These are phyloP conservation scores for Talaromyces piceae DNA, from an alignment of 2,329 filamentous ascomycete species.

Conservation along the genomic window DNA sequence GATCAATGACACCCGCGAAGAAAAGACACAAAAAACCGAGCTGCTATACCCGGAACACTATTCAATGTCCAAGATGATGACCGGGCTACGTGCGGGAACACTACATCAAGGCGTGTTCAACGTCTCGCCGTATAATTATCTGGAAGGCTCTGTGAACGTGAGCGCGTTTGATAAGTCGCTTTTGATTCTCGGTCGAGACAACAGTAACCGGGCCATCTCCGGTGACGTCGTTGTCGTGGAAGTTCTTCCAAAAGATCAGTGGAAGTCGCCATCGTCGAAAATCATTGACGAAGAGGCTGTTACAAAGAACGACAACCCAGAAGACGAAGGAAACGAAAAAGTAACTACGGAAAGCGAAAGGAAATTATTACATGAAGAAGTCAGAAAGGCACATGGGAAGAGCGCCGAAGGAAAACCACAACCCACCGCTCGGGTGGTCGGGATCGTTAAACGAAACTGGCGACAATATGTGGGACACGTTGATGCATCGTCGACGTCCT, in stretches of 20 bases:
- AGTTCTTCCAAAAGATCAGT: conserved; percentile 86
- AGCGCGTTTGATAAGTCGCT: conserved; percentile 84
- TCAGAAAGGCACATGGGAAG: conserved; percentile 73
- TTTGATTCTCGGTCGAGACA: conserved; percentile 82
- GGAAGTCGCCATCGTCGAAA: conserved; percentile 92
- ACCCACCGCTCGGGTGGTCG: conserved; percentile 86
- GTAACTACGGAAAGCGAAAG: conserved; percentile 85
- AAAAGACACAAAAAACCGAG: conserved; percentile 58
- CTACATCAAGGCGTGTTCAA: conserved; percentile 94
- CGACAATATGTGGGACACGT: conserved; percentile 95
- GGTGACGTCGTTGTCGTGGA: conserved; percentile 92
- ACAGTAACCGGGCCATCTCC: conserved; percentile 88
- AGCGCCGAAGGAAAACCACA: conserved; percentile 70
- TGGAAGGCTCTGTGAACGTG: conserved; percentile 87
- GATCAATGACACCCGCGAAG: conserved; percentile 73
- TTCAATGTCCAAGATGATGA: conserved; percentile 86
- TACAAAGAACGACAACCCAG: conserved; percentile 89
- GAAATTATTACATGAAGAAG: conserved; percentile 82
- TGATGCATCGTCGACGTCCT: conserved; percentile 74
- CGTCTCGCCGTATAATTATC: conserved; percentile 94
- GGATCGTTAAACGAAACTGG: conserved; percentile 93
- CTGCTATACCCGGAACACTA: conserved; percentile 86
- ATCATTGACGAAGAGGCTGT: conserved; percentile 91
- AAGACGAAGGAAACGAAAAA: conserved; percentile 64
- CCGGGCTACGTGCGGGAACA: conserved; percentile 77